Conservation (phyloP, 2,329 filamentous ascomycete genomes). For the Calonectria pteridis region DNA sequence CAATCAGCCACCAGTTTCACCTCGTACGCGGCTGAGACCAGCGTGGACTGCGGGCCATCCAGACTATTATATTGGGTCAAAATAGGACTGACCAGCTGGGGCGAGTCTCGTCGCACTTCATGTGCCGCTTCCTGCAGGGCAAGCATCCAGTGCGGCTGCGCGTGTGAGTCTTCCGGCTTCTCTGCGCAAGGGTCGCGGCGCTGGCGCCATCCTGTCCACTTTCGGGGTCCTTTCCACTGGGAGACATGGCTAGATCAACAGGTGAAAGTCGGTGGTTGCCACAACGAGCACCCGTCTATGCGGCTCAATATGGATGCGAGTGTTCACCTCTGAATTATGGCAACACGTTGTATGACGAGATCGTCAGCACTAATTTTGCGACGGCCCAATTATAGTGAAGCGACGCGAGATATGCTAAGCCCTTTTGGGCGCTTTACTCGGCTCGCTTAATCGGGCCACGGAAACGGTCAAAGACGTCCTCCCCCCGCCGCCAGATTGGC, state of each 20-base stretch:
- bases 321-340: not conserved
- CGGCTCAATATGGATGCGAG: not conserved
- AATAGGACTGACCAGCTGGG: conserved; percentile 32
- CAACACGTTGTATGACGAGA: not conserved
- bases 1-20: not conserved
- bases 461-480: too few species aligned
- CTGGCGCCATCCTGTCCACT: not conserved
- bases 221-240: not conserved
- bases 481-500: not conserved
- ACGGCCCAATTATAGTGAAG: not conserved
- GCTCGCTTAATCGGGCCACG: not conserved
- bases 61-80: not conserved
- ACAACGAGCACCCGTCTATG: not conserved
- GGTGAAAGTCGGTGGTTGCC: not conserved
- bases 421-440: conserved; percentile 29
- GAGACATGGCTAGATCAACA: not conserved
- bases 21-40: not conserved
- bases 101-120: conserved; percentile 35
- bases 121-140: conserved; percentile 35
- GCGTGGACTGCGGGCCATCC: not conserved
- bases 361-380: conserved; percentile 8
- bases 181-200: not conserved
- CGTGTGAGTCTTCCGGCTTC: conserved; percentile 20
- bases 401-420: conserved; percentile 8
- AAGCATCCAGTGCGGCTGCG: conserved; percentile 39